Conservation (phyloP, 2,329 filamentous ascomycete genomes). For the Aspergillus tamarii region DNA sequence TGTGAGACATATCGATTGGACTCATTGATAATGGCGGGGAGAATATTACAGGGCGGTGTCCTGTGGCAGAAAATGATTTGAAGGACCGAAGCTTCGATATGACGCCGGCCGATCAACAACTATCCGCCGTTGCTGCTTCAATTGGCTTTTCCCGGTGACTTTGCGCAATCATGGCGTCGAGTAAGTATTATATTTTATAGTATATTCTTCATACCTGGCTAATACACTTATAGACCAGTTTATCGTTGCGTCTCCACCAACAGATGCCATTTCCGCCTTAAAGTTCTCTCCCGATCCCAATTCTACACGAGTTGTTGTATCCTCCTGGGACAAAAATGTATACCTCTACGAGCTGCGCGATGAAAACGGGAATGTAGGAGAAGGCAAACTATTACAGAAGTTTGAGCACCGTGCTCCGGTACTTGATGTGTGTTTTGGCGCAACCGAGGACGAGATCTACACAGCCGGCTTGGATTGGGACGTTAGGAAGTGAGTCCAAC, state of each 20-base stretch:
- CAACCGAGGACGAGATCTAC: slow-evolving; percentile 80
- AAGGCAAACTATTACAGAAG: slow-evolving; percentile 68
- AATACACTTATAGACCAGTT: slow-evolving; percentile 63
- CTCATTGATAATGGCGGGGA: slow-evolving; percentile 24
- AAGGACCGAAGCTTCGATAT: slow-evolving; percentile 28
- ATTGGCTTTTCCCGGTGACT: slow-evolving; percentile 14
- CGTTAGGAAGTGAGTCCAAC: slow-evolving; percentile 67
- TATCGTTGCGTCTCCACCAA: slow-evolving; percentile 78
- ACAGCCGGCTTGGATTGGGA: slow-evolving; percentile 84
- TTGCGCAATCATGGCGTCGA: slow-evolving; percentile 44
- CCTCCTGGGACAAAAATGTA: slow-evolving; percentile 91
- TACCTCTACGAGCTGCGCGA: slow-evolving; percentile 80
- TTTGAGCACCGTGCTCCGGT: slow-evolving; percentile 84
- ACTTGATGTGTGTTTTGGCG: slow-evolving; percentile 88
- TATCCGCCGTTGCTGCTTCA: slow-evolving; percentile 15
- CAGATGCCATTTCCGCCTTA: slow-evolving; percentile 84
- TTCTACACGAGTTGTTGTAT: slow-evolving; percentile 79
- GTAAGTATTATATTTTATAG: slow-evolving; percentile 32
- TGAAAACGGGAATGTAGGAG: slow-evolving; percentile 57
- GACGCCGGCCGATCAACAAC: slow-evolving; percentile 26
- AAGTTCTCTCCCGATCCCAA: slow-evolving; percentile 78
- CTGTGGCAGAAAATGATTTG: slow-evolving; percentile 36
- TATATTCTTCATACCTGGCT: background rate
- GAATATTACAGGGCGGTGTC: slow-evolving; percentile 34
- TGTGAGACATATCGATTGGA: background rate